A percentile compares a stretch with the other conserved stretches of the same genome.
phyloP scores from a whole-genome alignment of 805 yeast species.

The Candida koratica region DNA sequence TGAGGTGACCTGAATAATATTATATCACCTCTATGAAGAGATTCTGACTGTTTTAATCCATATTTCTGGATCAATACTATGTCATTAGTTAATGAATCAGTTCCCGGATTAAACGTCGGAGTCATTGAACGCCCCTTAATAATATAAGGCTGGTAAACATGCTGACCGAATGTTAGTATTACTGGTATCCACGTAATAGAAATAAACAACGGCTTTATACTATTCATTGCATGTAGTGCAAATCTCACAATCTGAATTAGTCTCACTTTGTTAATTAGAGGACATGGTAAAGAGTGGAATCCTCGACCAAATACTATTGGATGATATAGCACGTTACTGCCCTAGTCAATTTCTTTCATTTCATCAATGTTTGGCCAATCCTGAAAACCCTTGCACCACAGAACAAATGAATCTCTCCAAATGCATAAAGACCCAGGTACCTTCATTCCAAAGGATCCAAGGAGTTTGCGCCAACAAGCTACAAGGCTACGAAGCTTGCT shows the following conservation, averaged over 20 bases:
- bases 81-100: constrained; percentile 43
- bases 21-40: constrained; percentile 62
- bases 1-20: constrained; percentile 73
- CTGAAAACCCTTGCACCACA: constrained; percentile 49
- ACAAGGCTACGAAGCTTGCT: constrained; percentile 63
- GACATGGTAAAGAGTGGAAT: constrained; percentile 16
- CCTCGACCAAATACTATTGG: constrained; percentile 70
- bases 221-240: constrained; percentile 4
- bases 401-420: constrained; percentile 55
- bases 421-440: constrained; percentile 65
- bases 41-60: constrained; percentile 45
- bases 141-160: constrained; percentile 67
- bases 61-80: constrained; percentile 69
- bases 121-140: constrained; percentile 83
- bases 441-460: constrained; percentile 68
- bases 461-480: constrained; percentile 55
- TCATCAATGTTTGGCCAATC: constrained; percentile 66
- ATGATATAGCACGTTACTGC: constrained; percentile 73
- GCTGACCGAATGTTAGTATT: constrained; percentile 60
- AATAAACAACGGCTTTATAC: constrained; percentile 23
- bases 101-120: constrained; percentile 79
- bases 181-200: constrained; percentile 75
- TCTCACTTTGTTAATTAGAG: not conserved
- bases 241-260: not conserved
- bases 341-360: constrained; percentile 69